Base-by-base conservation (phyloP, 2,329 filamentous ascomycete species). In the Phyllosticta paracitricarpa region DNA sequence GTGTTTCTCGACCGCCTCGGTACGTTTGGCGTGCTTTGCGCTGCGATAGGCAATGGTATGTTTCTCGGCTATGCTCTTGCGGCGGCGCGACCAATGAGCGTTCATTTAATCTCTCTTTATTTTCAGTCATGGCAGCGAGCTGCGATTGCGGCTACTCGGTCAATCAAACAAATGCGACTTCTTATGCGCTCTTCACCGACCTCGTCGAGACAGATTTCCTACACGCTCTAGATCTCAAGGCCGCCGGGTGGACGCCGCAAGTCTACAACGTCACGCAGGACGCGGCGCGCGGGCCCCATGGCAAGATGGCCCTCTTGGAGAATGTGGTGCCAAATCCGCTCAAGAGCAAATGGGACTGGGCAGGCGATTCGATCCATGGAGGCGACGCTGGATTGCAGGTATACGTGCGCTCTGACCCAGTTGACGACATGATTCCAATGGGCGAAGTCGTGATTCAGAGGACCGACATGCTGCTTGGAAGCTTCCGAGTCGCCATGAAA, bases 121-220 rank as follows among this genome's bases (percentile, higher is more conserved):
- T 54, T 28, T 25, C 22, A 28, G 52, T 54, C 52, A 17, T 54
- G 52, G 66, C 67, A 52, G 79, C 81, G 4, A 77, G 80, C 64
- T 92, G 89, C 75, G 83, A 88, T 67, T 93, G 89, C 69, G 89
- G 89, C 58, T 92, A 90, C 71, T 81, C 81, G 2, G 73, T 86
- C 54, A 77, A 76, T 63, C 73, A 78, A 51, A 78, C 76, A n/a
- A 68, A 73, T 54, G 73, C 75, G 28, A 65, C 69, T 3, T 62
- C 67, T 6, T 68, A 72, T 55, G 73, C 78, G 51, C 69, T 88
- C 58, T 91, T 89, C 70, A 89, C 86, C 2, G 84, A 91, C 63
- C 69, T 85, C 10, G 73, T 89, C 58, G 88, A 91, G 69, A 86
- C 86, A 22, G 85, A 92, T 73, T 92, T 92, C 69, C 75, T 84